These are phyloP conservation scores for Agaricus sinodeliciosus DNA, from an alignment of 768 basidiomycete species.

Conservation along the genomic window DNA sequence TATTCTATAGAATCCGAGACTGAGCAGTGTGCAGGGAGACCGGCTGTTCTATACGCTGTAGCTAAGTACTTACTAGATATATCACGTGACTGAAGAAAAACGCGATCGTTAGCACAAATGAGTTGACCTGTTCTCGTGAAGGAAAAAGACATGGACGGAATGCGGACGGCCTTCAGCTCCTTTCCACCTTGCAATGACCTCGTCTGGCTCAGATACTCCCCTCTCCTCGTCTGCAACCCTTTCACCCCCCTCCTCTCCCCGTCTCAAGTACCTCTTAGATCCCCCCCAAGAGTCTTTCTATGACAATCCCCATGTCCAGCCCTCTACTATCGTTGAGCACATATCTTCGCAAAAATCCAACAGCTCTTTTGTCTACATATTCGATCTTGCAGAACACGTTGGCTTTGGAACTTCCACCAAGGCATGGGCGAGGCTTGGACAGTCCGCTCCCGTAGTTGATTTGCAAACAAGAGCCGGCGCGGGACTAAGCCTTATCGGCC, in stretches of 20 bases:
- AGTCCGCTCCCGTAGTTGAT: constrained; percentile 50
- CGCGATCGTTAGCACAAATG: constrained; percentile 40
- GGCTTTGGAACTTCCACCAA: constrained; percentile 74
- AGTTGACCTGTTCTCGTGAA: constrained; percentile 19
- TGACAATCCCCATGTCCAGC: constrained; percentile 38
- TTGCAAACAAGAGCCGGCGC: constrained; percentile 84
- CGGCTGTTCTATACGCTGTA: constrained; percentile 69
- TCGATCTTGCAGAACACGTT: constrained; percentile 78
- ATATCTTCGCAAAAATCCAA: constrained; percentile 48
- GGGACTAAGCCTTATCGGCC: constrained; percentile 71
- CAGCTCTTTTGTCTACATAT: constrained; percentile 70
- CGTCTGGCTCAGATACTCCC: constrained; percentile 33
- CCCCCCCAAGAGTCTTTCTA: constrained; percentile 25
- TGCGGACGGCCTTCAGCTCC: constrained; percentile 11
- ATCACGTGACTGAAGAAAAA: constrained; percentile 24
- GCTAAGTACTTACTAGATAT: not conserved
- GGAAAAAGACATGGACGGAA: constrained; percentile 16
- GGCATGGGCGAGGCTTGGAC: constrained; percentile 44
- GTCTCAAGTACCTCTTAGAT: constrained; percentile 18
- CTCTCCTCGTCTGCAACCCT: constrained; percentile 34
- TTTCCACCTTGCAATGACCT: constrained; percentile 13
- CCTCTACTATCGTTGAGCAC: constrained; percentile 64
- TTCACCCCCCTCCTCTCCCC: constrained; percentile 30
- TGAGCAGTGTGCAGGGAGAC: constrained; percentile 60
- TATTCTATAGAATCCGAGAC: not conserved